phyloP scores from a whole-genome alignment of 768 basidiomycete species.

The Pholiota molesta region DNA sequence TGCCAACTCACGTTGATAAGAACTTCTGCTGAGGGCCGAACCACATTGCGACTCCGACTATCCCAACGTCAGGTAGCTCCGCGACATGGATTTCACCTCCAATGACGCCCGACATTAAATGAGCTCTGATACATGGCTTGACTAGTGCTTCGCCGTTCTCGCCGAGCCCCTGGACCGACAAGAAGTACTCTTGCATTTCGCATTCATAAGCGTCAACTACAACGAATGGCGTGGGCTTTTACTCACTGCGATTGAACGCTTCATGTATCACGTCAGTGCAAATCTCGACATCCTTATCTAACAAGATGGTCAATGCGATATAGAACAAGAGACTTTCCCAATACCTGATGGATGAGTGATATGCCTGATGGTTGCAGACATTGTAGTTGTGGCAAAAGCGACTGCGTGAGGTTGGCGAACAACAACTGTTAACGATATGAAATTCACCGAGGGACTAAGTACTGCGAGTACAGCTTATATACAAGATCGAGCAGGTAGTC shows the following conservation, averaged over 20 bases:
- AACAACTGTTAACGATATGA: too few relatives aligned
- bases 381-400: too few relatives aligned
- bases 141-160: neutral
- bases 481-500: too few relatives aligned
- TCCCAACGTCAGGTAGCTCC: neutral
- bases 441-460: too few relatives aligned
- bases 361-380: neutral
- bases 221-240: neutral
- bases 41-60: slow-evolving; percentile 3
- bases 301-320: neutral
- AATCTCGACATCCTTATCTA: neutral
- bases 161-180: neutral
- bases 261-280: neutral
- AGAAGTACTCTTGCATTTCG: neutral
- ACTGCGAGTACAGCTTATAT: too few relatives aligned
- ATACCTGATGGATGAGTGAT: neutral
- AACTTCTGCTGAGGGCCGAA: neutral
- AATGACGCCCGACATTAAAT: slow-evolving; percentile 1
- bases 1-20: neutral
- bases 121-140: neutral
- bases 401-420: too few relatives aligned
- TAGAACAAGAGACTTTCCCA: neutral
- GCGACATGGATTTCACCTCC: slow-evolving; percentile 3
- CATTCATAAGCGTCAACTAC: neutral
- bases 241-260: neutral